phyloP scores from a whole-genome alignment of 345 rosid genomes.

The Turritis glabra region DNA sequence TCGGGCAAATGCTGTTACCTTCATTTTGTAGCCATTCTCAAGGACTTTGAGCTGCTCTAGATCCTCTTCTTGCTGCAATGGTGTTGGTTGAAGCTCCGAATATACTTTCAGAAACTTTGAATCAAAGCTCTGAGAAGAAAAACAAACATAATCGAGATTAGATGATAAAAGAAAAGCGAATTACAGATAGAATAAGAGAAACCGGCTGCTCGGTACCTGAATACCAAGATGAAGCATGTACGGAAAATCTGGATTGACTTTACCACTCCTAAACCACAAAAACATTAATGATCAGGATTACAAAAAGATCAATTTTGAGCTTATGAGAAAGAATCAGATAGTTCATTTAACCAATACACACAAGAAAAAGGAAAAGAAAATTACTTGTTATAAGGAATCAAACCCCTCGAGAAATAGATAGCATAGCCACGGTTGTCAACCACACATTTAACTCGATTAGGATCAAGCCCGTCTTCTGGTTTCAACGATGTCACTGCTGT shows the following conservation, averaged over 20 bases:
- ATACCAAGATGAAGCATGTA: constrained; percentile 98
- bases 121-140: constrained; percentile 72
- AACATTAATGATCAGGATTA: not conserved
- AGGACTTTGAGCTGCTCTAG: constrained; percentile 97
- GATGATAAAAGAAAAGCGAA: not conserved
- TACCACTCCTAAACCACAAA: constrained; percentile 64
- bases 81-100: constrained; percentile 81
- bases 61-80: constrained; percentile 92
- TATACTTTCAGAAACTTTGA: constrained; percentile 80
- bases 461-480: constrained; percentile 90
- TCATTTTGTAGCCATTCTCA: constrained; percentile 96
- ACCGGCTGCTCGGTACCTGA: constrained; percentile 56
- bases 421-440: constrained; percentile 86
- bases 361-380: not conserved
- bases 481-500: constrained; percentile 88
- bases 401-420: constrained; percentile 85
- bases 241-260: constrained; percentile 75
- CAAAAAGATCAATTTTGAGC: not conserved
- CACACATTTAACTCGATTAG: constrained; percentile 91
- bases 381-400: constrained; percentile 92
- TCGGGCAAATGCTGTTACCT: too few species aligned
- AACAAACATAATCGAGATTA: not conserved
- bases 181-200: not conserved
- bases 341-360: not conserved
- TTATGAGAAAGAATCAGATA: not conserved